Base-by-base conservation (phyloP, 495 filamentous ascomycete species). In the Bacidia rubella region DNA sequence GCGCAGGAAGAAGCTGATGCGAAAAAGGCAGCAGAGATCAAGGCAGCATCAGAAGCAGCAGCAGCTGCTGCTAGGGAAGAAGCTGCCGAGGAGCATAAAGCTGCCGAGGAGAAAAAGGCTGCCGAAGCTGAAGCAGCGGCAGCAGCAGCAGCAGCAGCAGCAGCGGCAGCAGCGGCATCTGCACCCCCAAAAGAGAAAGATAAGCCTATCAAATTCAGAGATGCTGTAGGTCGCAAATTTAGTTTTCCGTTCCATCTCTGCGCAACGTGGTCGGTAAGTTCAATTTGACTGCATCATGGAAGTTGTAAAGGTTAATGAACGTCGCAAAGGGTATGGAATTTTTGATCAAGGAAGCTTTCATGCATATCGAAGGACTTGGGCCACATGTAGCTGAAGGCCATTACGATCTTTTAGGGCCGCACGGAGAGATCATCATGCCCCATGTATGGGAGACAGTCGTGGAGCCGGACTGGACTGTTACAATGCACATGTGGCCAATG, bases 401-500 rank as follows among this genome's bases (percentile, higher is more conserved):
- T 62, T 94, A 90, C 66, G 87, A 94, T 64, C 70, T 94, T 39
- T 74, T 87, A 17, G 85, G 84, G 1, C 86, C 86, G 1, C 82
- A 90, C 62, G 84, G 83, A 51, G 86, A 90, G 58, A 92, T 94
- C 58, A 87, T 94, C 57, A 79, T 94, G 20, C 87, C 86, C 5
- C 78, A 85, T 54, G 80, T 92, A 7, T 94, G 87, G 87, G 87
- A 92, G 53, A 86, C 79, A 49, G 80, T 88, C 44, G 69, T 94
- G 42, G 78, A 92, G 66, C 87, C 87, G 4, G 87, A 90, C 63
- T 94, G 86, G 87, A 73, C 77, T 38, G 83, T 96, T 60, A 89
- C 82, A 2, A 95, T 95, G 90, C 86, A 93, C 57, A 92, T 95
- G 87, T 96, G 90, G 90, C 89, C 90, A 3, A 84, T 95, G 73